phyloP scores from a whole-genome alignment of 805 yeast species.

The Ogataea corticis region DNA sequence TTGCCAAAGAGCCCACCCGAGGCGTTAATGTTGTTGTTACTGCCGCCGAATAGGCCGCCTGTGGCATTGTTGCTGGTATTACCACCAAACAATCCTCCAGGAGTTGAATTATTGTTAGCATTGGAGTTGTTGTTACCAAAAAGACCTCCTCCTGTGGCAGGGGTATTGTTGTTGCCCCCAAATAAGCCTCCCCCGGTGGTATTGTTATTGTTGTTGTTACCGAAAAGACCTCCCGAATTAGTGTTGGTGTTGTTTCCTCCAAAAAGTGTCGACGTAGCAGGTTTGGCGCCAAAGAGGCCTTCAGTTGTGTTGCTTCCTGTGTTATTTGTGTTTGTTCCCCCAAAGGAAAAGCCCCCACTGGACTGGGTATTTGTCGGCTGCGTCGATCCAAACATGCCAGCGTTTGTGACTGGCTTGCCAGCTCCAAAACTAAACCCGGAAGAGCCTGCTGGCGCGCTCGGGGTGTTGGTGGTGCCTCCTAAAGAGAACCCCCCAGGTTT shows the following conservation, averaged over 20 bases:
- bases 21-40: background rate
- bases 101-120: background rate
- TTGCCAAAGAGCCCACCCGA: slow-evolving; percentile 21
- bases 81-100: slow-evolving; percentile 10
- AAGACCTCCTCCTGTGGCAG: slow-evolving; percentile 9
- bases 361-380: background rate
- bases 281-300: slow-evolving; percentile 21
- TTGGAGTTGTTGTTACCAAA: slow-evolving; percentile 19
- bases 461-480: slow-evolving; percentile 11
- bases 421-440: background rate
- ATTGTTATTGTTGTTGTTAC: slow-evolving; percentile 12
- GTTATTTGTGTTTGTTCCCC: too few species aligned
- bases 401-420: slow-evolving; percentile 1
- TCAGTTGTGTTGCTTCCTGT: slow-evolving; percentile 6
- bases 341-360: background rate
- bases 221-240: slow-evolving; percentile 30
- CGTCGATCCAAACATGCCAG: slow-evolving; percentile 10
- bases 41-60: slow-evolving; percentile 23
- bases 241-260: slow-evolving; percentile 13
- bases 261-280: slow-evolving; percentile 5
- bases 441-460: background rate
- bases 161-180: background rate
- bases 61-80: background rate
- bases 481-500: slow-evolving; percentile 9
- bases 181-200: background rate